A percentile compares a stretch with the other conserved stretches of the same genome.
These are phyloP conservation scores for Backusella luteola DNA, from an alignment of 192 early-diverging fungal species.

Conservation along the genomic window DNA sequence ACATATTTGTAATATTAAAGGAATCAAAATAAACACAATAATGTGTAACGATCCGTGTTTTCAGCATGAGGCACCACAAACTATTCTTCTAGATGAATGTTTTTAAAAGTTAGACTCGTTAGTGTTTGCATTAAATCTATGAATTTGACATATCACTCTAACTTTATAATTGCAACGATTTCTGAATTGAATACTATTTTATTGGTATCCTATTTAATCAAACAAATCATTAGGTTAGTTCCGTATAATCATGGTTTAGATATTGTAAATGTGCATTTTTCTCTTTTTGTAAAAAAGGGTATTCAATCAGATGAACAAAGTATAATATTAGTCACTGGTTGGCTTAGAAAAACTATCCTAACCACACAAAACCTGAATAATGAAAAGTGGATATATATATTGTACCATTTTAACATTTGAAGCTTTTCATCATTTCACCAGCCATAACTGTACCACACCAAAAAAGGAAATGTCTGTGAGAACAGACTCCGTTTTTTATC, in stretches of 20 bases:
- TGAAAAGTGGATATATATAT: neutral
- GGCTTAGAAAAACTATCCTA: constrained; percentile 1
- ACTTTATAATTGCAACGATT: neutral
- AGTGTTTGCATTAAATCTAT: neutral
- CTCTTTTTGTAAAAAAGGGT: neutral
- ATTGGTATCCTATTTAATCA: neutral
- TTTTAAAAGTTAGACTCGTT: neutral
- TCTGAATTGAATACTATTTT: neutral
- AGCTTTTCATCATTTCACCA: neutral
- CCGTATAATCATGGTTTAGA: neutral
- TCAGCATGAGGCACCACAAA: neutral
- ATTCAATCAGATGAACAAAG: neutral
- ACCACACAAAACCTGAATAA: neutral
- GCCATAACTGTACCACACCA: neutral
- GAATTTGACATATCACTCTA: neutral
- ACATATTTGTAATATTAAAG: neutral
- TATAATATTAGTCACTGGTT: neutral
- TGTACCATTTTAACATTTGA: neutral
- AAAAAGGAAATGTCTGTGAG: neutral
- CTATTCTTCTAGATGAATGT: neutral
- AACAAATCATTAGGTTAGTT: neutral
- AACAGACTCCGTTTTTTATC: neutral
- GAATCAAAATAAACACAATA: neutral
- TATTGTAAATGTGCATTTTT: neutral
- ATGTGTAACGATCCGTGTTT: neutral